phyloP scores from a whole-genome alignment of 176 grass and related monocot genomes.

The Themeda triandra region DNA sequence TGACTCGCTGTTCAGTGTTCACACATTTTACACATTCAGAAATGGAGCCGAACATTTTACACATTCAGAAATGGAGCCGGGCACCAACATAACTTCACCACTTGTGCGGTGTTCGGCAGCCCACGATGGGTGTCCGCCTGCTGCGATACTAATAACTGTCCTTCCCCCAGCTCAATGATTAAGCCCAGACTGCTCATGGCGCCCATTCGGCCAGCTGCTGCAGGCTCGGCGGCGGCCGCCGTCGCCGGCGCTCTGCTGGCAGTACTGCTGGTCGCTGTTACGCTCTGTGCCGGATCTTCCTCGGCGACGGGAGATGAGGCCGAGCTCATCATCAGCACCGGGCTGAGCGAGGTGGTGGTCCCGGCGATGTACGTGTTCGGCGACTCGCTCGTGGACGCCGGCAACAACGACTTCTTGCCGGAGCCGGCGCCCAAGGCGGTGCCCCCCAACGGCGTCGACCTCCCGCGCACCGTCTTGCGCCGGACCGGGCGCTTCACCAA shows the following conservation, averaged over 20 bases:
- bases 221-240: not conserved
- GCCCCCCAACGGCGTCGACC: conserved; percentile 38
- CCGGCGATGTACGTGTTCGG: conserved; percentile 55
- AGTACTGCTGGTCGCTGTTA: not conserved
- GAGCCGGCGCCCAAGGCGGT: conserved; percentile 28
- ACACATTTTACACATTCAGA: too few relatives aligned
- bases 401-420: conserved; percentile 47
- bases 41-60: too few relatives aligned
- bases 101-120: too few relatives aligned
- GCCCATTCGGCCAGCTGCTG: not conserved
- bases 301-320: not conserved
- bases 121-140: too few relatives aligned
- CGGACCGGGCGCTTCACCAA: conserved; percentile 43
- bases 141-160: too few relatives aligned
- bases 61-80: too few relatives aligned
- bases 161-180: not conserved
- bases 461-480: not conserved
- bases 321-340: not conserved
- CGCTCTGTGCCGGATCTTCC: not conserved
- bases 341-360: not conserved
- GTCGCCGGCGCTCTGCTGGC: not conserved
- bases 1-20: too few relatives aligned
- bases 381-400: conserved; percentile 49
- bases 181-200: not conserved
- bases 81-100: too few relatives aligned